A percentile compares a stretch with the other conserved stretches of the same genome.
These are phyloP conservation scores for Geotrichum macrosporum DNA, from an alignment of 1,139 yeast genomes.

Conservation along the genomic window DNA sequence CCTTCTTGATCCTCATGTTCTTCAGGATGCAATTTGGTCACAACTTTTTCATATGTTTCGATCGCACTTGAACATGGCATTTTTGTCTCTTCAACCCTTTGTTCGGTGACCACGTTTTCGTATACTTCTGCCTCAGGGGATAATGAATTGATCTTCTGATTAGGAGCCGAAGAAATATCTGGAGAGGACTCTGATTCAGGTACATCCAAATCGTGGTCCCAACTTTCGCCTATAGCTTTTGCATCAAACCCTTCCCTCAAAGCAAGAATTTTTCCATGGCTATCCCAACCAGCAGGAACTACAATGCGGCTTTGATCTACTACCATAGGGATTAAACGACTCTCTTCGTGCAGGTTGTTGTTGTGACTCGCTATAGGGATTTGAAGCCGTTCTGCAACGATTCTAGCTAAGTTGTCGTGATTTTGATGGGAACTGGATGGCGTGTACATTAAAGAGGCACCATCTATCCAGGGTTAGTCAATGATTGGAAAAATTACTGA, in stretches of 20 bases:
- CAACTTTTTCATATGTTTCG: slow-evolving; percentile 4
- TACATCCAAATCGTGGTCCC: slow-evolving; percentile 21
- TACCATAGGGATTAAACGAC: slow-evolving; percentile 35
- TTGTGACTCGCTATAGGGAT: no score
- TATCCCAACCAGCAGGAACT: slow-evolving; percentile 45
- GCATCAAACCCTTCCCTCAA: slow-evolving; percentile 32
- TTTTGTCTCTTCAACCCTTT: slow-evolving; percentile 9
- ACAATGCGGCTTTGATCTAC: slow-evolving; percentile 40
- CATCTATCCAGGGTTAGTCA: slow-evolving; percentile 28
- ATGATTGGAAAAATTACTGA: not conserved
- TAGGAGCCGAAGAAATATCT: not conserved
- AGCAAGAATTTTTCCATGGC: slow-evolving; percentile 37
- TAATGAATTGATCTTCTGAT: not conserved
- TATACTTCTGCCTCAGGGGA: slow-evolving; percentile 11
- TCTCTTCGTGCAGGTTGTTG: no score
- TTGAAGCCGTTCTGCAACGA: slow-evolving; percentile 29
- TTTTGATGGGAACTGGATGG: slow-evolving; percentile 19
- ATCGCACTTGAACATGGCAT: slow-evolving; percentile 9
- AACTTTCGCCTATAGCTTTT: slow-evolving; percentile 22
- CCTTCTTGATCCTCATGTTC: not conserved
- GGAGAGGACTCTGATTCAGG: not conserved
- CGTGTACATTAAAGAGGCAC: slow-evolving; percentile 32
- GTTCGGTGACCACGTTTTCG: slow-evolving; percentile 5
- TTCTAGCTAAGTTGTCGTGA: slow-evolving; percentile 23
- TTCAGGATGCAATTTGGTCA: slow-evolving; percentile 9